phyloP scores from a whole-genome alignment of 2,329 filamentous ascomycete species.

The Fusarium longipes region DNA sequence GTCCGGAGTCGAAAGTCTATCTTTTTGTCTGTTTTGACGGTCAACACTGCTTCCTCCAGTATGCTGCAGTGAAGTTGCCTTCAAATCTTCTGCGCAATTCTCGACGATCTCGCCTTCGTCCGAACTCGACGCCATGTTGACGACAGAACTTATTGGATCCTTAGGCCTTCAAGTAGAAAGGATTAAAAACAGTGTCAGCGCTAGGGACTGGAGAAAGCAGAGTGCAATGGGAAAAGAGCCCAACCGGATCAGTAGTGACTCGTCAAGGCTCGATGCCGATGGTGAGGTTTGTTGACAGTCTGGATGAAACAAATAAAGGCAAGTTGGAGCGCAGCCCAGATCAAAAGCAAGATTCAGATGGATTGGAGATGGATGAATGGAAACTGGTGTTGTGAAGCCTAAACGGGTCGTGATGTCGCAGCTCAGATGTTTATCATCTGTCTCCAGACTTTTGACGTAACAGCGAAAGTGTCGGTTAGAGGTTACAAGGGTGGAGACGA shows the following conservation, averaged over 20 bases:
- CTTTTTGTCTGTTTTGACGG: constrained; percentile 85
- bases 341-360: background rate
- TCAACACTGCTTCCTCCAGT: constrained; percentile 87
- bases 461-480: constrained; percentile 20
- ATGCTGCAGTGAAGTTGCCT: constrained; percentile 89
- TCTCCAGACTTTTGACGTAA: constrained; percentile 43
- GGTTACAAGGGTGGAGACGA: constrained; percentile 22
- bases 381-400: constrained; percentile 10
- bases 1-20: constrained; percentile 69
- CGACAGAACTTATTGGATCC: constrained; percentile 40
- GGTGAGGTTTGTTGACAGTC: constrained; percentile 28
- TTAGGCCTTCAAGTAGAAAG: constrained; percentile 31
- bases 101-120: constrained; percentile 91
- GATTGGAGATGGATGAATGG: constrained; percentile 1
- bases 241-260: constrained; percentile 58
- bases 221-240: constrained; percentile 54
- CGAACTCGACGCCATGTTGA: constrained; percentile 67
- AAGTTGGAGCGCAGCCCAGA: constrained; percentile 24
- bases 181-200: constrained; percentile 52
- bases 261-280: constrained; percentile 49
- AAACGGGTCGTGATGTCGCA: constrained; percentile 5
- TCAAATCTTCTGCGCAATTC: constrained; percentile 71
- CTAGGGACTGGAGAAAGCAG: constrained; percentile 45
- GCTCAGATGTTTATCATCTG: constrained; percentile 11
- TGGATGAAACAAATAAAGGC: constrained; percentile 12